Percentiles rank a stretch among this genome's conserved stretches.
Evolutionary conservation across 495 filamentous ascomycete genomes (phyloP).

Genomic region (Bacidia rubella): DNA sequence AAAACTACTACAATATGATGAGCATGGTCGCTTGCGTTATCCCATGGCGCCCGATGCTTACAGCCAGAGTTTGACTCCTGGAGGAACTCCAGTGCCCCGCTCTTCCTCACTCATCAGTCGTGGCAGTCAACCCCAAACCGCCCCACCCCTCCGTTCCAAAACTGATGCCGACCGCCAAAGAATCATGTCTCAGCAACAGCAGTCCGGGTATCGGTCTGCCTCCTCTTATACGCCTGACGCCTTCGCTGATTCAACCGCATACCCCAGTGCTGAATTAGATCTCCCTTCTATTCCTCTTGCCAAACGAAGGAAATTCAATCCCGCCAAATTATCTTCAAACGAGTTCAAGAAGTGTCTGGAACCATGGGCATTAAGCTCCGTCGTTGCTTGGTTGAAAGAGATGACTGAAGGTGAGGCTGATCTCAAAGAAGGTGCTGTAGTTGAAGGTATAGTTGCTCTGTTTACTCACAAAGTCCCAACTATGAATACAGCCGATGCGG

Average conservation of each 20-base stretch:
- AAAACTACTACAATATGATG: conserved; percentile 29
- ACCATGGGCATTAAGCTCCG: conserved; percentile 87
- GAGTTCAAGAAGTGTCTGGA: conserved; percentile 80
- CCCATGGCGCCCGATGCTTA: conserved; percentile 35
- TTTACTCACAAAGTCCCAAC: conserved; percentile 96
- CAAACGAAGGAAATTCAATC: conserved; percentile 66
- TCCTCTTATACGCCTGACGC: conserved; percentile 22
- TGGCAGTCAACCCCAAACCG: conserved; percentile 63
- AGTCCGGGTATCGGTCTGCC: conserved; percentile 30
- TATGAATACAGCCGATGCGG: conserved; percentile 97
- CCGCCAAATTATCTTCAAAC: conserved; percentile 66
- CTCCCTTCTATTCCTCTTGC: conserved; percentile 57
- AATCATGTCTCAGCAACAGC: conserved; percentile 43
- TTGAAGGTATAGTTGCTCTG: conserved; percentile 74
- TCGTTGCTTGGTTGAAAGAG: conserved; percentile 73
- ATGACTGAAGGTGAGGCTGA: conserved; percentile 78
- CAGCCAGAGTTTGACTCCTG: conserved; percentile 22
- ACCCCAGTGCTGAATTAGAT: conserved; percentile 40
- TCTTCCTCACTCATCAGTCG: conserved; percentile 75
- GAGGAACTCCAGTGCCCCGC: conserved; percentile 50
- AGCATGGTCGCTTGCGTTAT: conserved; percentile 25
- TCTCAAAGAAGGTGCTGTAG: conserved; percentile 66
- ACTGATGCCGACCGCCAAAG: conserved; percentile 70
- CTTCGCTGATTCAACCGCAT: conserved; percentile 34
- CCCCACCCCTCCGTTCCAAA: conserved; percentile 77